Base-by-base conservation (phyloP, 371 early-diverging fungal species). In the Haplosporangium sp. region DNA sequence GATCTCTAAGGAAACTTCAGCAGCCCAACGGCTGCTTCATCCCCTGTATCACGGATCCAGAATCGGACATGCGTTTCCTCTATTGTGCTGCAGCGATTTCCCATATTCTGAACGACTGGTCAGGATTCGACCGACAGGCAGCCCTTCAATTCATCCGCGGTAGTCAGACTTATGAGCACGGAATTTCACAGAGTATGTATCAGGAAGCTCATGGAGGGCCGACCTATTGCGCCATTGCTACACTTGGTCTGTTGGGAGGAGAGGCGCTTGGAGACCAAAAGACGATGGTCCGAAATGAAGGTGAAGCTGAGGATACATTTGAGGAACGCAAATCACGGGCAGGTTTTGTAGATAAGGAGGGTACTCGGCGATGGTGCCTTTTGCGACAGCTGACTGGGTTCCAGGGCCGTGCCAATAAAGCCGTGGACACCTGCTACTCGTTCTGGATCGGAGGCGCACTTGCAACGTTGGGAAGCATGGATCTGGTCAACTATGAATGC, bases 361-460 rank as follows among this genome's bases (percentile, higher is more conserved):
- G 84, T 21, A 79, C 89, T 14, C 80, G 95, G n/a, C 69, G 81
- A 47, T 98, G 99, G 99, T 87, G 93, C 47, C 62, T 98, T 47
- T 68, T 71, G 14, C 86, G 94, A 11, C 97, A 96, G 73, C 76
- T 75, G 36, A 83, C 83, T 36, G 99, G 99, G 6, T 99, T 97
- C 82, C 92, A 95, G 67, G 99, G 99, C 7, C 84, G 99, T 59
- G 85, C 86, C 6, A 95, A 95, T 76, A 99, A 99, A 80, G 83
- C 86, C 2, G 83, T 90, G n/a, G 99, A 99, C 73, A 93, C 97
- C 1, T 99, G 99, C 82, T 99, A 99, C 82, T 92, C 98, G 10
- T 99, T 97, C 82, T 99, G 99, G 99, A 87, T 99, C 23, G 99
- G 99, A 13, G 97, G 92, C 0, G 71, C 92, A 10, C 71, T 98